Evolutionary conservation across 331 rosid species (phyloP).

Genomic region (Acacia pycnantha): DNA sequence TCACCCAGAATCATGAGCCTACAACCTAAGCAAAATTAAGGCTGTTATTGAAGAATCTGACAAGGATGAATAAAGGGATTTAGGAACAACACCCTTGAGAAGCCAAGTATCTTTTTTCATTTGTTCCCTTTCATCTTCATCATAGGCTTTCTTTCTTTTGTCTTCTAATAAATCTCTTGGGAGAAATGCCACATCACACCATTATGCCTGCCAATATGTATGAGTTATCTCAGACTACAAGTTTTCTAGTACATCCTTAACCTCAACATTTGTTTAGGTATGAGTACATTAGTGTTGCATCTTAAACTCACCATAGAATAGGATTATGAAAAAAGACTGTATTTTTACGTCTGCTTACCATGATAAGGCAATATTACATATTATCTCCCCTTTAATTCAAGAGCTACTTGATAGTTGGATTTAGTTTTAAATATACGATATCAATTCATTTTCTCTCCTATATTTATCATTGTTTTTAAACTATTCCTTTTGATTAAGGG

Average conservation of each 20-base stretch:
- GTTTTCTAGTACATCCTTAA: not conserved
- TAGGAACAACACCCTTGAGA: conserved; percentile 78
- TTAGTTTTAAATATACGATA: too few relatives aligned
- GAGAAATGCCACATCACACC: conserved; percentile 34
- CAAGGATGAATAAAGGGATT: conserved; percentile 70
- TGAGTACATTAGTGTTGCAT: not conserved
- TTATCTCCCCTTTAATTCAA: too few relatives aligned
- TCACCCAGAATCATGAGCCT: conserved; percentile 75
- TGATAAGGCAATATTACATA: not conserved
- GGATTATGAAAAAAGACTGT: not conserved
- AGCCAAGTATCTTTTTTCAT: conserved; percentile 79
- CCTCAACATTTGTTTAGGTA: not conserved
- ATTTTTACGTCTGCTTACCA: not conserved
- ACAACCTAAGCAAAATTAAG: conserved; percentile 64
- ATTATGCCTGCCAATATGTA: conserved; percentile 20
- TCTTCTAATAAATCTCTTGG: conserved; percentile 42
- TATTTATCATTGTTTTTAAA: too few relatives aligned
- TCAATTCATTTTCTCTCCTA: not conserved
- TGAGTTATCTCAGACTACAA: not conserved
- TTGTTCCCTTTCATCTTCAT: conserved; percentile 53
- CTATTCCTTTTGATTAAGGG: too few relatives aligned
- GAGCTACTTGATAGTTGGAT: not conserved
- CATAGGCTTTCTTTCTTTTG: conserved; percentile 49
- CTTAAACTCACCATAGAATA: conserved; percentile 2
- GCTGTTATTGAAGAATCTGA: conserved; percentile 88